These are phyloP conservation scores for Sicyos baderoa DNA, from an alignment of 306 rosid species.

Conservation along the genomic window DNA sequence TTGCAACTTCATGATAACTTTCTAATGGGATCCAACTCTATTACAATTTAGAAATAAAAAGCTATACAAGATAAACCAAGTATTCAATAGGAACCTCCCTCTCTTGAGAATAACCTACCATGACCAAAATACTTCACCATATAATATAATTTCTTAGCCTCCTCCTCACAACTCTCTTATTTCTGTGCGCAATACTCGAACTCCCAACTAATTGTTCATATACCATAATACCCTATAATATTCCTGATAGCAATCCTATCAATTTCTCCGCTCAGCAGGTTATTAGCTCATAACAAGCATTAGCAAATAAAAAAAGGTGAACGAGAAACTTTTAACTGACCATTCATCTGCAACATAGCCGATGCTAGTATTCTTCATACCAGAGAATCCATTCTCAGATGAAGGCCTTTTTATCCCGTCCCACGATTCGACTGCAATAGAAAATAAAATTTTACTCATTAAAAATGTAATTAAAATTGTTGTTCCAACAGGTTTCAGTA, in stretches of 20 bases:
- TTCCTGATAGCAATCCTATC: no score
- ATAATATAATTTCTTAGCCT: no score
- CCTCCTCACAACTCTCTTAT: no score
- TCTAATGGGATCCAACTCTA: neutral
- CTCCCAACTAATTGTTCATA: no score
- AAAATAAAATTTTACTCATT: slow-evolving; percentile 8
- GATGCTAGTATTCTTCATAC: slow-evolving; percentile 29
- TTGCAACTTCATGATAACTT: slow-evolving; percentile 1
- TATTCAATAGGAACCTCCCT: no score
- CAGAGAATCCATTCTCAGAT: slow-evolving; percentile 29
- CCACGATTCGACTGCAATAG: slow-evolving; percentile 67
- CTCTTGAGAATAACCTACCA: no score
- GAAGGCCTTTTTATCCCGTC: slow-evolving; percentile 52
- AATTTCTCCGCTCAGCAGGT: neutral
- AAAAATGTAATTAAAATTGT: neutral
- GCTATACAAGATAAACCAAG: no score
- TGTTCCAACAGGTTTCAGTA: neutral
- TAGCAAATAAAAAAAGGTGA: neutral
- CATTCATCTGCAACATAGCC: slow-evolving; percentile 83
- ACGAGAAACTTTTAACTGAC: slow-evolving; percentile 35
- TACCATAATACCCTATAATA: no score
- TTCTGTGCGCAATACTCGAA: no score
- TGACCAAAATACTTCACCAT: no score
- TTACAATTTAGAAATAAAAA: no score
- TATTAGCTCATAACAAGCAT: neutral